Base-by-base conservation (phyloP, 1,284 basidiomycete genomes). In the Amylostereum chailletii region DNA sequence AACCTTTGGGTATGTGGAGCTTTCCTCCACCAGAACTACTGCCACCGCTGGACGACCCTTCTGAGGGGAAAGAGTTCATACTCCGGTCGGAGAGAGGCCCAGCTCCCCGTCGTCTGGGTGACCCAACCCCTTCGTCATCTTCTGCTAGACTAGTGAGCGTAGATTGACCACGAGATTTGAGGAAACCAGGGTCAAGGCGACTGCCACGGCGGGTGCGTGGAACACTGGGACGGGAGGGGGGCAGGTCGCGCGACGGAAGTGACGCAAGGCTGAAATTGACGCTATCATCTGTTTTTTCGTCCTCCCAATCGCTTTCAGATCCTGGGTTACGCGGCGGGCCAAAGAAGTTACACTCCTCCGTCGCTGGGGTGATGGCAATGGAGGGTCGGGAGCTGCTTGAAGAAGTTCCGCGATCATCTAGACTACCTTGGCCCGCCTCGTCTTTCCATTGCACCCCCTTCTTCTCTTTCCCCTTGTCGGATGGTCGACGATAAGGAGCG, bases 381-480 rank as follows among this genome's bases (percentile, higher is more conserved):
- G 72, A 53, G 10, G 51, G 49, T 11, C 44, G 32, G 30, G 46
- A 42, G 45, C 32, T 48, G 46, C 33, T 43, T 70, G 46, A 75
- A 55, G 34, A 67, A 58, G 46, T 79, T 68, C 32, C 69, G 64
- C 40, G 30, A 58, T 92, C 90, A 56, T 90, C 87, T 43, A 94
- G 67, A 44, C 79, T 72, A 6, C 91, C 92, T 61, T 87, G 85
- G 4, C 92, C 92, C 4, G 77, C 89, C 62, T 94, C 87, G 59
- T 95, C 92, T 48, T 76, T 79, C 92, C 92, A 95, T 59, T 93
- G 84, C 11, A 95, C 88, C 48, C 79, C 85, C 65, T 94, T 94
- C 62, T 83, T 70, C 42, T 65, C 66, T 50, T 74, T 76, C 53
- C 77, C 75, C 57, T 77, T 82, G 53, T 83, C 80, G 0, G 80